Percentiles rank a stretch among this genome's conserved stretches.
phyloP scores from a whole-genome alignment of 768 basidiomycete genomes.

The Paxillus involutus region DNA sequence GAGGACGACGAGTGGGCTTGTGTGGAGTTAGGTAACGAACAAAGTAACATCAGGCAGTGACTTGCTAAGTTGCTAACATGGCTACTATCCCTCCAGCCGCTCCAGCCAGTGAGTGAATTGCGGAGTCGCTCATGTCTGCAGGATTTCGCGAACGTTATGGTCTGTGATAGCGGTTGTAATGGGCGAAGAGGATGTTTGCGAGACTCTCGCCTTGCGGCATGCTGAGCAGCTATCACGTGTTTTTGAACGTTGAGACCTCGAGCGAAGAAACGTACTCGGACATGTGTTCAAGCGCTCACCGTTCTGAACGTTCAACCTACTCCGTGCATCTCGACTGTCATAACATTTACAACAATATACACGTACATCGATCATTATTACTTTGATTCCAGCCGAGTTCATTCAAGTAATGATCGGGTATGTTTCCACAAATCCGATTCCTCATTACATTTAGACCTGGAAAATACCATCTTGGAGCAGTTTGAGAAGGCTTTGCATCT shows the following conservation, averaged over 20 bases:
- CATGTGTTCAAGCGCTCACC: too few relatives aligned
- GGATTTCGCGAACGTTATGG: not conserved
- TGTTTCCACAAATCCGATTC: not conserved
- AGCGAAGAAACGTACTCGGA: too few relatives aligned
- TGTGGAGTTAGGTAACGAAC: slow-evolving; percentile 3
- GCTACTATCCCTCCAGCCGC: slow-evolving; percentile 88
- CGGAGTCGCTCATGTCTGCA: slow-evolving; percentile 64
- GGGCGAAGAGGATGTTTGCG: not conserved
- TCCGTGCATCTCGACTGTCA: not conserved
- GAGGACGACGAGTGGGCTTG: slow-evolving; percentile 86
- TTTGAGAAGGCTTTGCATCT: slow-evolving; percentile 61
- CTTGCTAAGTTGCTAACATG: slow-evolving; percentile 89
- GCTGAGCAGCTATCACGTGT: too few relatives aligned
- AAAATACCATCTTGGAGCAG: slow-evolving; percentile 37
- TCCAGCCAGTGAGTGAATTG: slow-evolving; percentile 86
- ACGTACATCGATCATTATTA: not conserved
- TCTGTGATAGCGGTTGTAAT: too few relatives aligned
- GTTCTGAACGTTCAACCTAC: not conserved
- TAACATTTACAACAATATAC: not conserved
- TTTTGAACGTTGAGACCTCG: too few relatives aligned
- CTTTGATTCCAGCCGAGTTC: not conserved
- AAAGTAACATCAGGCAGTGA: not conserved
- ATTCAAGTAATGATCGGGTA: not conserved
- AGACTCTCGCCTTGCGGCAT: not conserved
- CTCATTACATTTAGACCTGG: slow-evolving; percentile 9